Evolutionary conservation across 164 flowering plant species (phyloP), one percentile per base, ranked within the genome.

Genomic region (Annona cherimola): DNA sequence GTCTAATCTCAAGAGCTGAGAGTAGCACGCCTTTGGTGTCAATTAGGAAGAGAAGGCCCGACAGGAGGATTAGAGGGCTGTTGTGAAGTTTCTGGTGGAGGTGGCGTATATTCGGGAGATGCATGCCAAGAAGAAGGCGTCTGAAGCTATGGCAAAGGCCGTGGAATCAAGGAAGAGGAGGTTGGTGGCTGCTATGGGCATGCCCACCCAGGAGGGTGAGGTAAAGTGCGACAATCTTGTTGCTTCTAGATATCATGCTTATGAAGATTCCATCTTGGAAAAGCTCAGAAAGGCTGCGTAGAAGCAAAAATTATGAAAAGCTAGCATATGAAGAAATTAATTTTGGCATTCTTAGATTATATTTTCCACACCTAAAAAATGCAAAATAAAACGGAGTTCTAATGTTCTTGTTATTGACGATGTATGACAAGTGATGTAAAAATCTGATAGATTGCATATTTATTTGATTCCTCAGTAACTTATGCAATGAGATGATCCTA

Each of bases 111-210:
- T 90, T 62, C 80, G 90, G 8, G 90, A 88, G 1, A 89, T 83
- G 89, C 84, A 79, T 60, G 79, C 84, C 1, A 83, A 73, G 35
- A 85, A 85, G 62, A 72, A 67, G 12, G 72, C 77, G 2, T 19
- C 66, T 5, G 35, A 26, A 12, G 45, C 81, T 4, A 59, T 4
- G 73, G 71, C 7, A 66, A 26, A 26, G 69, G 71, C 14, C 41
- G 78, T 66, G 35, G 42, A 26, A 72, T 68, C 54, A 78, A 76
- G 6, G 74, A 40, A 35, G 67, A 77, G 83, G 26, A 71, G 79
- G 75, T 94, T 90, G 83, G 98, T 88, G 9, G 97, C 96, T 0
- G 82, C 91, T 74, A 87, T 94, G 70, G 94, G 85, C 18, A 90
- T 94, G 96, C 83, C 80, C 0, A 77, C 88, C 50, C 84, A 84